Conservation (phyloP, 192 early-diverging fungal species). For the Backusella westeae region DNA sequence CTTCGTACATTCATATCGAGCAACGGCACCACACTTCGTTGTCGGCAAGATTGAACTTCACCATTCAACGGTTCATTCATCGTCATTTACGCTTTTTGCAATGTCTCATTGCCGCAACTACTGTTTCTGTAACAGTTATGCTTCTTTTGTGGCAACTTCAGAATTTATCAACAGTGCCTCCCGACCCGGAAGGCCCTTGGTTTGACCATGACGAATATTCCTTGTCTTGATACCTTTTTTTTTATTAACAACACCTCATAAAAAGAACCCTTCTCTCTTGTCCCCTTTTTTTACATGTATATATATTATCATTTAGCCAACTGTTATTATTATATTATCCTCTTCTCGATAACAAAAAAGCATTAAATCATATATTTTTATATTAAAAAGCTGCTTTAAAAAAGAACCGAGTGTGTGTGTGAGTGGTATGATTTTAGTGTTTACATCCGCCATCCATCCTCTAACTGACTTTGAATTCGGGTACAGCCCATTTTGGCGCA, state of each 20-base stretch:
- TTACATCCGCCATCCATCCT: neutral
- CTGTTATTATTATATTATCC: neutral
- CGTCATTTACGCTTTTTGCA: conserved; percentile 23
- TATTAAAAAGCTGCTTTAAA: neutral
- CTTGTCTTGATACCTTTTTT: neutral
- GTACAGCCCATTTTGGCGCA: too few relatives aligned
- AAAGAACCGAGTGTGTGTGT: neutral
- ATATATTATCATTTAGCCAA: neutral
- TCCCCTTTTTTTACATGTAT: neutral
- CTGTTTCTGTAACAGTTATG: conserved; percentile 29
- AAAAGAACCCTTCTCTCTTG: neutral
- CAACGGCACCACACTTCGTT: neutral
- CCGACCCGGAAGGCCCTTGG: conserved; percentile 17
- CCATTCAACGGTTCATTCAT: conserved; percentile 9
- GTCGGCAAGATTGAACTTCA: neutral
- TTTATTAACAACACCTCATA: neutral
- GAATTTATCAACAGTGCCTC: conserved; percentile 17
- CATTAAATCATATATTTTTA: neutral
- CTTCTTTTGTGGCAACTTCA: conserved; percentile 30
- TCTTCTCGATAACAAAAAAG: neutral
- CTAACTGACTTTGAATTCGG: neutral
- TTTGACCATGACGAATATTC: conserved; percentile 12
- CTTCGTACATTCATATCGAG: neutral
- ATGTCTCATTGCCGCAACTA: conserved; percentile 18
- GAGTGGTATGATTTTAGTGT: neutral